Evolutionary conservation across 345 rosid species (phyloP).

Genomic region (Hibiscus syriacus): DNA sequence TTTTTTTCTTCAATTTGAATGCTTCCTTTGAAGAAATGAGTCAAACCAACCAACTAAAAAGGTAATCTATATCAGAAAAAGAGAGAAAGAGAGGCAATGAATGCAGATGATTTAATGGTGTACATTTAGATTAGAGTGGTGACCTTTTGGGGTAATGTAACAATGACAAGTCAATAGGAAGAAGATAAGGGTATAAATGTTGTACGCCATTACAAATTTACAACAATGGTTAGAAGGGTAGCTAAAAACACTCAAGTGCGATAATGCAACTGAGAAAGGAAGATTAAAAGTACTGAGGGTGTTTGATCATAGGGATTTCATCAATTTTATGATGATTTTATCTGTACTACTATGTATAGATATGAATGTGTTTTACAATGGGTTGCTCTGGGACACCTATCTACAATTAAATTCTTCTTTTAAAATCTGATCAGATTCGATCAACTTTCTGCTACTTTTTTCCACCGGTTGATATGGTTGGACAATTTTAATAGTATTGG

Average conservation of each 20-base stretch:
- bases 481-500: not conserved
- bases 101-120: not conserved
- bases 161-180: constrained; percentile 9
- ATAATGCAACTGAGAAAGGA: not conserved
- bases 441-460: not conserved
- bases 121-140: too few species aligned
- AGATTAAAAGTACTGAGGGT: not conserved
- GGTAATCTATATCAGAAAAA: not conserved
- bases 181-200: constrained; percentile 7
- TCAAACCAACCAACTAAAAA: not conserved
- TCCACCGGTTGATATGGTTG: not conserved
- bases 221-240: not conserved
- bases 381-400: not conserved
- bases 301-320: not conserved
- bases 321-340: not conserved
- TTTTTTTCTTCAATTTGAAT: not conserved
- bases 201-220: constrained; percentile 9
- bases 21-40: constrained; percentile 6
- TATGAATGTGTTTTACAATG: too few species aligned
- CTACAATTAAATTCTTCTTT: too few species aligned
- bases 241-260: not conserved
- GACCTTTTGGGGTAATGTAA: constrained; percentile 3
- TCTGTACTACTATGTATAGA: too few species aligned
- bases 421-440: not conserved
- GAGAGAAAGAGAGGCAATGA: not conserved